Percentiles rank a stretch among this genome's conserved stretches.
These are phyloP conservation scores for Pseudotsuga menziesii DNA, from an alignment of 75 land plant species.

Conservation along the genomic window DNA sequence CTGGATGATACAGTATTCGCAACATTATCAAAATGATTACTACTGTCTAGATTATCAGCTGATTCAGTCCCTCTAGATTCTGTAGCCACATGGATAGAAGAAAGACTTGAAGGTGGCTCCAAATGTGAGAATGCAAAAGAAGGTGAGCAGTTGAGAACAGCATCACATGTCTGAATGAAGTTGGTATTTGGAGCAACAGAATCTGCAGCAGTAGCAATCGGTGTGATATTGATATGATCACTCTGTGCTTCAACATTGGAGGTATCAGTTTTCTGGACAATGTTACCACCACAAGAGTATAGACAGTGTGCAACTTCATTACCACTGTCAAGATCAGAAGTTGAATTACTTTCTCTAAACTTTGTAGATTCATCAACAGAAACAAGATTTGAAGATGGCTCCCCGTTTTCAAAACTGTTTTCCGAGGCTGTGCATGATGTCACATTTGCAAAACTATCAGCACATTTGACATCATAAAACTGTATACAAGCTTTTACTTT, in stretches of 20 bases:
- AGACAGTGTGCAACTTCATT: neutral
- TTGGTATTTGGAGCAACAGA: too few species aligned
- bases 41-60: neutral
- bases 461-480: neutral
- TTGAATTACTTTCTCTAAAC: neutral
- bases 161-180: neutral
- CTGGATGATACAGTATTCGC: too few species aligned
- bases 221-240: neutral
- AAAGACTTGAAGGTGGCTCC: constrained; percentile 2
- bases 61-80: neutral
- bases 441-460: neutral
- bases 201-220: neutral
- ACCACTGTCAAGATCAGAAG: neutral
- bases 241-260: neutral
- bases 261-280: neutral
- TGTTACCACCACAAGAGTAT: neutral
- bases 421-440: neutral
- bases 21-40: neutral
- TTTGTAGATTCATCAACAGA: neutral
- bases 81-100: neutral
- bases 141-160: neutral
- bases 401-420: too few species aligned
- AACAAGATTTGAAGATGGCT: neutral
- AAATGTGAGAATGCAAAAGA: constrained; percentile 9
- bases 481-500: too few species aligned